Base-by-base conservation (phyloP, 2,329 filamentous ascomycete genomes). In the Fusarium zealandicum region DNA sequence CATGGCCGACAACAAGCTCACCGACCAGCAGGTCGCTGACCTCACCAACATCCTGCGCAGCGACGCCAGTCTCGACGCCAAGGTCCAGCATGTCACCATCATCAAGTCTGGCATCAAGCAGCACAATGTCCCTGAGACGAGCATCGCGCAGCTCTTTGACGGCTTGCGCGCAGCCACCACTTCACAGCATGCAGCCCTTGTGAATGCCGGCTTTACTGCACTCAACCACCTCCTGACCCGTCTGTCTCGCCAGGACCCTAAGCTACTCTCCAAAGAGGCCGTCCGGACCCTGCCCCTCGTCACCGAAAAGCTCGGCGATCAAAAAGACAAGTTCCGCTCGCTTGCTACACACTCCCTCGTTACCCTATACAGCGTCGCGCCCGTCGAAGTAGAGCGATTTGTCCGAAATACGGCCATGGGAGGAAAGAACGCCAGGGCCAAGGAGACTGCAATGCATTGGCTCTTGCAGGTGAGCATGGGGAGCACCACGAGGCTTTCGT, bases 91-190 rank as follows among this genome's bases (percentile, higher is more conserved):
- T 47, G 84, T 96, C 65, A 90, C 86, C 54, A 81, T 79, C 67
- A 80, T 93, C 75, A 96, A 96, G 76, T 92, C 90, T 36, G 85
- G 87, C 72, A 96, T 96, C 80, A 96, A 96, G 75, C 92, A 96
- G 74, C 89, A 90, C 72, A 92, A 92, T 77, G 90, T 96, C 38
- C 91, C 92, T 56, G 91, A 96, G 63, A 75, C 76, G 48, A 84
- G 82, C 67, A 83, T 96, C 65, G 76, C 85, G 20, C 80, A 85
- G 52, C 85, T 96, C 60, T 96, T 96, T 75, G 92, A 97, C 57
- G 90, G 88, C 60, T 81, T 96, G 68, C 88, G 89, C 59, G 77
- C 86, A 46, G 90, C 91, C 55, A 89, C 93, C 63, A 78, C 81
- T 47, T 90, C 90, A 35, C 88, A 90, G 66, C 90, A 96, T 68